Evolutionary conservation across 2,329 filamentous ascomycete genomes (phyloP), one percentile per base, ranked within the genome.

Genomic region (Pseudocercospora fijiensis): DNA sequence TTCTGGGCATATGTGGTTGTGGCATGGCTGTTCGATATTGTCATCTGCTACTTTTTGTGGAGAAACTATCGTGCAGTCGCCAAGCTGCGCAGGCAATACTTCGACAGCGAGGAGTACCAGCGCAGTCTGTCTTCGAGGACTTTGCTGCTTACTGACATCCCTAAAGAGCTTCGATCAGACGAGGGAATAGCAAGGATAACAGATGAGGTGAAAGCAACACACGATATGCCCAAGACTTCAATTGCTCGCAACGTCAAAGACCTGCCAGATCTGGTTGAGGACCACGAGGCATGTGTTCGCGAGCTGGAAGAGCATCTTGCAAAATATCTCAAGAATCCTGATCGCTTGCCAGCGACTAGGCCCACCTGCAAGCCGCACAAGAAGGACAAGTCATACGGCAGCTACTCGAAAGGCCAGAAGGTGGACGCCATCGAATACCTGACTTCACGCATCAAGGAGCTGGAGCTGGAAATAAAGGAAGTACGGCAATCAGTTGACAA

Each of bases 391-490:
- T 63, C 64, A 5, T 63, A 64, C 41, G 67, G 65, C 13, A 84
- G 86, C 0, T 88, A 86, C 70, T 83, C 88, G 24, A 85, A 84
- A 33, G 86, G 86, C 13, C 86, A 90, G 68, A 94, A 92, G 75
- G 85, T 98, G 4, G 95, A 99, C 74, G 92, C 95, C 18, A 98
- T 99, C 72, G 91, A 96, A 67, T 98, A 96, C 73, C 82, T 96
- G 60, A 96, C 92, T 0, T 85, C 89, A 59, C 88, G 93, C 18
- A 97, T 99, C 73, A 87, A 88, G 69, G 84, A 88, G 55, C 83
- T 99, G 37, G 94, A 98, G 75, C 77, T 87, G 10, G 86, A 96
- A 74, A 92, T 99, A 77, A 91, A 90, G 73, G 87, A 95, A 67
- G 90, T 93, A 1, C 87, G 95, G 11, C 84, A 87, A 43, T 88